These are phyloP conservation scores for Chalciporus pseudorubinellus DNA, from an alignment of 768 basidiomycete genomes.

Conservation along the genomic window DNA sequence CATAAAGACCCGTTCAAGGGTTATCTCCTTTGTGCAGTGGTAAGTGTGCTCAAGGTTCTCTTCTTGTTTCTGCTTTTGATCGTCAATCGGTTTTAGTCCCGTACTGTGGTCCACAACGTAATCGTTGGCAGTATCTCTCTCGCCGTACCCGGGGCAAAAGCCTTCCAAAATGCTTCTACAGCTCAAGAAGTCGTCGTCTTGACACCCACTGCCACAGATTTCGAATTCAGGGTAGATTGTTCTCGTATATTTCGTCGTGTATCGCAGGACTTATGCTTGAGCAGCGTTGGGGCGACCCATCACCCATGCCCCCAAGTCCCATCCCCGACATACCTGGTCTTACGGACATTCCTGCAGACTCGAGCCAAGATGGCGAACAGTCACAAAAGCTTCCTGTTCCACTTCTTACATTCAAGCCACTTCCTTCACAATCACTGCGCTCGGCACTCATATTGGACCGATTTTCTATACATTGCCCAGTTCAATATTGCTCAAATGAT, in stretches of 20 bases:
- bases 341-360: slow-evolving; percentile 12
- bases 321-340: slow-evolving; percentile 29
- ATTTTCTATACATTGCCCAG: slow-evolving; percentile 62
- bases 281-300: slow-evolving; percentile 70
- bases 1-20: slow-evolving; percentile 80
- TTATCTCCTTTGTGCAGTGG: slow-evolving; percentile 71
- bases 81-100: slow-evolving; percentile 35
- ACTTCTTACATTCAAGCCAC: slow-evolving; percentile 53
- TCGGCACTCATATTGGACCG: slow-evolving; percentile 82
- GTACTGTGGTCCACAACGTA: slow-evolving; percentile 72
- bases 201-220: slow-evolving; percentile 53
- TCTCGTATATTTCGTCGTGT: slow-evolving; percentile 8
- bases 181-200: slow-evolving; percentile 80
- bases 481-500: slow-evolving; percentile 75
- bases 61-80: background rate
- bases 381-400: slow-evolving; percentile 8
- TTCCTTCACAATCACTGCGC: slow-evolving; percentile 68
- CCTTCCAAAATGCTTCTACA: slow-evolving; percentile 77
- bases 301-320: slow-evolving; percentile 57
- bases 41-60: slow-evolving; percentile 37
- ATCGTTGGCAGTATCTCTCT: slow-evolving; percentile 78
- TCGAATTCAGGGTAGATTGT: slow-evolving; percentile 50
- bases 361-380: slow-evolving; percentile 2
- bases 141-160: slow-evolving; percentile 70
- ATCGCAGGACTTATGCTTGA: slow-evolving; percentile 5